Base-by-base conservation (phyloP, 768 basidiomycete genomes). In the Gyrodon lividus region DNA sequence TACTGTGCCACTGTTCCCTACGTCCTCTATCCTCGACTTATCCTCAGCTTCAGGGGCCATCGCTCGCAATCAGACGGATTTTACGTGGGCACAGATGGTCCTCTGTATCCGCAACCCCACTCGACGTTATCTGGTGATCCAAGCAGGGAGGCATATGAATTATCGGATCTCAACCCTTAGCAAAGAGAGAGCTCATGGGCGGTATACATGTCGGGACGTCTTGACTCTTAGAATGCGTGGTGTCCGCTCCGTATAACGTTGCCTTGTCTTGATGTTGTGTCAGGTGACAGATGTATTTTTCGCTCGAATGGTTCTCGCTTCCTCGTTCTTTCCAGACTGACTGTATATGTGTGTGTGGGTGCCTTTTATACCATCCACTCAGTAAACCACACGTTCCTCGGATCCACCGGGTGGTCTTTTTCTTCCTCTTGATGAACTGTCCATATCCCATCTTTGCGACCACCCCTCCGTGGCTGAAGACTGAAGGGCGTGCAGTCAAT, bases 401-500 rank as follows among this genome's bases (percentile, higher is more conserved):
- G 48, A 16, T 49, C 48, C 12, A n/a, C n/a, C n/a, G n/a, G 40
- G 48, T n/a, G 43, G 52, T 4, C 52, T 53, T 24, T 50, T 53
- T 7, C 26, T n/a, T 49, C 19, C 52, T 43, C 33, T 22, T 43
- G 14, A 56, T 42, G 22, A 46, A 47, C 28, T 51, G 52, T 14
- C 56, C 55, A 16, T 49, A 49, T 14, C 55, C 55, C 37, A 48
- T 48, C 38, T 56, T 33, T 20, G 41, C 49, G 28, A 51, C 24
- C 17, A 57, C 55, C 22, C 51, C 30, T 9, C 48, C 55, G 41
- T 57, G 50, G n/a, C 60, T 54, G 14, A 51, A 59, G 4, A 59
- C 58, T 14, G 51, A 62, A 72, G 2, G 70, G 70, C 5, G 70
- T 71, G 56, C 71, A 70, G 45, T 70, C 69, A 47, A 64, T 57